These are phyloP conservation scores for Pythium dissotocum DNA, from an alignment of 352 stramenopile genomes.

Conservation along the genomic window DNA sequence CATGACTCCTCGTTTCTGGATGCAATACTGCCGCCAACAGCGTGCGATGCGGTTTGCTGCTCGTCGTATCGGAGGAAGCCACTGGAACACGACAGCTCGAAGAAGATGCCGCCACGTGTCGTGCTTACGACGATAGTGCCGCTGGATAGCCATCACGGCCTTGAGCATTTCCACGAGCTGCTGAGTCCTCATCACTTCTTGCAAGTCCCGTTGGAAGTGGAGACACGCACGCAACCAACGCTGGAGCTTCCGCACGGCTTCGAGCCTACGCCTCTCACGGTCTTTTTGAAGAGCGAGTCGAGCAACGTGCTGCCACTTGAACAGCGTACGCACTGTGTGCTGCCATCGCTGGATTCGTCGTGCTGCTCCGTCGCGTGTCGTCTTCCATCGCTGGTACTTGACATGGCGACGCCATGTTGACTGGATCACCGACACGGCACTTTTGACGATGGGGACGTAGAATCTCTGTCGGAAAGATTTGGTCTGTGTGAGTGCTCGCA, in stretches of 20 bases:
- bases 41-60: conserved; percentile 4
- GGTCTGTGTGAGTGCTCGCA: conserved; percentile 34
- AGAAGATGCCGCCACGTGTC: conserved; percentile 41
- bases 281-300: background rate
- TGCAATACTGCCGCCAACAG: background rate
- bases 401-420: conserved; percentile 48
- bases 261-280: background rate
- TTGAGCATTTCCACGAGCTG: conserved; percentile 28
- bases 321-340: background rate
- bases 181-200: conserved; percentile 23
- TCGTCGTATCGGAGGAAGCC: conserved; percentile 27
- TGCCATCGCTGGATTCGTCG: conserved; percentile 19
- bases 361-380: background rate
- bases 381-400: conserved; percentile 18
- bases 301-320: conserved; percentile 17
- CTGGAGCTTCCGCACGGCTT: conserved; percentile 6
- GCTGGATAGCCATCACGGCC: conserved; percentile 42
- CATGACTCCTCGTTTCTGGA: background rate
- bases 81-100: conserved; percentile 26
- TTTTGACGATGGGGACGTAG: conserved; percentile 41
- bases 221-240: background rate
- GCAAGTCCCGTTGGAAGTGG: background rate
- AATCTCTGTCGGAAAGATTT: conserved; percentile 37
- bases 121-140: conserved; percentile 31
- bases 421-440: conserved; percentile 46